Conservation (phyloP, 352 stramenopile genomes). For the Peronospora farinosa region DNA sequence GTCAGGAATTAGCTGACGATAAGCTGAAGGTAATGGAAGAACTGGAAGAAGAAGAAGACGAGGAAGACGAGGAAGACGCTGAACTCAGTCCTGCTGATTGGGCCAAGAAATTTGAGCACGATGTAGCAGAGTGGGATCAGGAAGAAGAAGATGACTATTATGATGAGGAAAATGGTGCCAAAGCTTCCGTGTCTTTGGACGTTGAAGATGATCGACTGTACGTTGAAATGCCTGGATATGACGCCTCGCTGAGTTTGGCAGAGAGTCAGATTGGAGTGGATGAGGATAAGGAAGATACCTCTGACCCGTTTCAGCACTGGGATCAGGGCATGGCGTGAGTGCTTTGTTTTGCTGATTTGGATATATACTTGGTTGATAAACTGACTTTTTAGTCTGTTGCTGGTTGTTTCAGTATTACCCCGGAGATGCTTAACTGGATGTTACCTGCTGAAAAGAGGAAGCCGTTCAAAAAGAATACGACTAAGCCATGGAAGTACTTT, state of each 20-base stretch:
- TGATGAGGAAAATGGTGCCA: constrained; percentile 4
- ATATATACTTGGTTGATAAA: constrained; percentile 3
- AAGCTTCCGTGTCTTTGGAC: constrained; percentile 3
- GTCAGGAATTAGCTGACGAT: constrained; percentile 38
- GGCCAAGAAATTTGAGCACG: constrained; percentile 59
- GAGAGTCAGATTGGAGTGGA: constrained; percentile 40
- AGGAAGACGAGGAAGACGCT: constrained; percentile 36
- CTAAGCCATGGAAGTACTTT: constrained; percentile 80
- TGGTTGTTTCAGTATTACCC: constrained; percentile 27
- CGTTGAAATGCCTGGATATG: constrained; percentile 68
- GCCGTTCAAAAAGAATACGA: constrained; percentile 44
- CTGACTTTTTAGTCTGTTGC: background rate
- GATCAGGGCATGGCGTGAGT: constrained; percentile 55
- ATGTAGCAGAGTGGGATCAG: constrained; percentile 52
- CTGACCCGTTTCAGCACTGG: constrained; percentile 47
- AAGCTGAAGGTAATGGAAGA: constrained; percentile 33
- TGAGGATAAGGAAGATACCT: constrained; percentile 16
- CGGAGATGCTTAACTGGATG: constrained; percentile 86
- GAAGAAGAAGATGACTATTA: constrained; percentile 24
- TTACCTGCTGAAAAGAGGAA: constrained; percentile 52
- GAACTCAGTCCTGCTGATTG: constrained; percentile 49
- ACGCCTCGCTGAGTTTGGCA: constrained; percentile 51
- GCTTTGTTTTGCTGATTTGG: background rate
- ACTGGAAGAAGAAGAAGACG: constrained; percentile 23
- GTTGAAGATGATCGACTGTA: constrained; percentile 66